A percentile compares a stretch with the other conserved stretches of the same genome.
These are phyloP conservation scores for Solanum ossicruentum DNA, from an alignment of 257 asterid genomes.

Conservation along the genomic window DNA sequence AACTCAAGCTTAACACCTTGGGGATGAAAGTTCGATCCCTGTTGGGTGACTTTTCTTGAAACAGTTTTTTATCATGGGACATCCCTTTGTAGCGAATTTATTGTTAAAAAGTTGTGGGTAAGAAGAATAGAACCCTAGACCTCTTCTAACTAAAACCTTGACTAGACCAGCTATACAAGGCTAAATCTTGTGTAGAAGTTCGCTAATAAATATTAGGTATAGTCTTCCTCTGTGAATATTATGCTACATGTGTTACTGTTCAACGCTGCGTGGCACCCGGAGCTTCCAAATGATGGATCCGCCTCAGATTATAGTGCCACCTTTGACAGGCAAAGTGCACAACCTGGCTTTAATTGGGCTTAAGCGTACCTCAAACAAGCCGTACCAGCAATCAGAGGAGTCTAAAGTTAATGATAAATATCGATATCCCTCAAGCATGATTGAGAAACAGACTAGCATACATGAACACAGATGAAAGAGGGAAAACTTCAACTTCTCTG, in stretches of 20 bases:
- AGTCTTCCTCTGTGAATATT: too few relatives aligned
- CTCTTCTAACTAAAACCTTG: background rate
- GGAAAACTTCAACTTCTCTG: background rate
- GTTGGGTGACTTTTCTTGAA: background rate
- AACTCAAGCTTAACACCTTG: background rate
- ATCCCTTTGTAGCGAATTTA: background rate
- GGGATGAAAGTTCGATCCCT: background rate
- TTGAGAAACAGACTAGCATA: background rate
- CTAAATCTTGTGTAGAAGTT: background rate
- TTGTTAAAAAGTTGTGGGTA: background rate
- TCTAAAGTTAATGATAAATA: background rate
- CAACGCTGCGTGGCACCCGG: background rate
- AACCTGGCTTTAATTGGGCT: background rate
- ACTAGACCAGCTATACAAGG: background rate
- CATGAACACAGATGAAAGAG: background rate
- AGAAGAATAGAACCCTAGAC: background rate
- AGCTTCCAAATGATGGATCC: background rate
- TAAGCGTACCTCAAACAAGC: background rate
- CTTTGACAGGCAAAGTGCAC: background rate
- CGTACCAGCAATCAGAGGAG: background rate
- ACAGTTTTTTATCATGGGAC: background rate
- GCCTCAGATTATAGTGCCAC: background rate
- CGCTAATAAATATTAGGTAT: background rate
- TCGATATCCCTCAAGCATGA: background rate
- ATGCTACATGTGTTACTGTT: too few relatives aligned